Base-by-base conservation (phyloP, 2,329 filamentous ascomycete genomes). In the Pseudocercospora macadamiae region DNA sequence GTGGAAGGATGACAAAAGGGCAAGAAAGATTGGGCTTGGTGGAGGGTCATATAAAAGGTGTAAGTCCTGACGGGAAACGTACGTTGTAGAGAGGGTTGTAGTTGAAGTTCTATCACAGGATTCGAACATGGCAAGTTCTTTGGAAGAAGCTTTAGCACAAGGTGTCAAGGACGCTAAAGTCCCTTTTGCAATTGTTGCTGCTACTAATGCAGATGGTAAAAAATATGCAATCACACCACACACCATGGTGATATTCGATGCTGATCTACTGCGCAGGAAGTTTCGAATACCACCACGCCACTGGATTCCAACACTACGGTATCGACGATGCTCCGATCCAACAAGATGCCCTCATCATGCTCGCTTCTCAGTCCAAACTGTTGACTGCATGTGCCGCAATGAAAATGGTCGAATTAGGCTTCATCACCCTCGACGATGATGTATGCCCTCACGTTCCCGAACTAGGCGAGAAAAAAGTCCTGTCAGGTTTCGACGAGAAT, bases 341-440 rank as follows among this genome's bases (percentile, higher is more conserved):
- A 32, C 60, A 70, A 21, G 68, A 74, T 45, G 68, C 68, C 3
- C 54, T 71, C 6, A 63, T 74, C 47, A 64, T 68, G 51, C 66
- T 74, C 2, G 73, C 73, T 18, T 74, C 71, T 4, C 63, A 66
- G 36, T 79, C 76, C 10, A 80, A 80, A 55, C 69, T 86, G 2
- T 61, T 84, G 54, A 78, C 83, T 2, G 77, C 78, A 1, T 77
- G 86, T 52, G 79, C 82, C 2, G 77, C 77, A 1, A 66, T 86
- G n/a, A 81, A 84, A 57, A 78, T 80, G 45, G 81, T 86, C 1
- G 83, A 86, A 32, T 75, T 79, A 5, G 82, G 81, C 0, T 68
- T 80, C 0, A 65, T 85, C 0, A 67, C 67, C 1, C 72, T 86
- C 0, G 75, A 79, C 7, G 77, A 76, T 2, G 79, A 84, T 54